Percentiles rank a stretch among this genome's conserved stretches.
Conservation (phyloP, 441 rosid genomes). For the Eruca vesicaria region DNA sequence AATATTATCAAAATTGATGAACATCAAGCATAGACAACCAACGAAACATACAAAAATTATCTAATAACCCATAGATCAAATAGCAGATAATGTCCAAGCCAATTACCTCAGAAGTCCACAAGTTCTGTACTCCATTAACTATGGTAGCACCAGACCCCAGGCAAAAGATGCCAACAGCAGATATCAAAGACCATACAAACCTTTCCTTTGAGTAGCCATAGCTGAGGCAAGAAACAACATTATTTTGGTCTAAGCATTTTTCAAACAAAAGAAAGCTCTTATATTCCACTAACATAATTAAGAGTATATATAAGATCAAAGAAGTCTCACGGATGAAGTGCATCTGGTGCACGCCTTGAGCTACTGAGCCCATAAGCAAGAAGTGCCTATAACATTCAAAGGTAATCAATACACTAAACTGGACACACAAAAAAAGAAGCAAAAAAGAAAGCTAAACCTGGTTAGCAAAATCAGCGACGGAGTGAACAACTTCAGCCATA, state of each 20-base stretch:
- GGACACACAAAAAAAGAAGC: background rate
- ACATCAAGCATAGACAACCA: background rate
- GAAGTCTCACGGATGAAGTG: slow-evolving; percentile 88
- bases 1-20: too few relatives aligned
- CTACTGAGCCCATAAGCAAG: slow-evolving; percentile 98
- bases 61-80: slow-evolving; percentile 1
- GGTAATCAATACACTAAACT: slow-evolving; percentile 34
- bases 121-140: slow-evolving; percentile 88
- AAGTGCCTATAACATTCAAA: slow-evolving; percentile 68
- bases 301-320: background rate
- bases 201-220: slow-evolving; percentile 99
- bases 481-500: slow-evolving; percentile 94
- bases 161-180: slow-evolving; percentile 99
- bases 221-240: slow-evolving; percentile 43
- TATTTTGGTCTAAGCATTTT: slow-evolving; percentile 19
- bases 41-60: background rate
- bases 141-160: slow-evolving; percentile 99
- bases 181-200: slow-evolving; percentile 99
- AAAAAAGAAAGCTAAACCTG: slow-evolving; percentile 48
- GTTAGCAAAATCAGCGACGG: slow-evolving; percentile 94
- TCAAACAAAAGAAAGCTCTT: slow-evolving; percentile 15
- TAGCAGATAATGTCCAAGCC: background rate
- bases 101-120: slow-evolving; percentile 77
- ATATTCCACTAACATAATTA: background rate
- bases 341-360: slow-evolving; percentile 99